These are phyloP conservation scores for Medicago lupulina DNA, from an alignment of 306 rosid genomes.

Conservation along the genomic window DNA sequence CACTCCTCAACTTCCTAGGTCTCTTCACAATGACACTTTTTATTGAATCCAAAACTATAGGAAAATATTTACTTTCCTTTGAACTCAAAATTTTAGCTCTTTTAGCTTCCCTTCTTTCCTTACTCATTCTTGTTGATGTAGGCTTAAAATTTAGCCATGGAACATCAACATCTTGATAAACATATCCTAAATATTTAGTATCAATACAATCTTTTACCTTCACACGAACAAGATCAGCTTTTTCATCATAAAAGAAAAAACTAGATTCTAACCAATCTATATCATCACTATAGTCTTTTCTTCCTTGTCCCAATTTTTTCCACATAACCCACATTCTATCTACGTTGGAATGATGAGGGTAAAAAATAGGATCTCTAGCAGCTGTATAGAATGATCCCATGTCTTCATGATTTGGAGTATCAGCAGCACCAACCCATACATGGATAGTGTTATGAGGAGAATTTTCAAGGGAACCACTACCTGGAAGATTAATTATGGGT, in stretches of 20 bases:
- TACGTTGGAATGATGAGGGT: constrained; percentile 61
- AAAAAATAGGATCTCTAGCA: constrained; percentile 78
- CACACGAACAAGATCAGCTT: constrained; percentile 58
- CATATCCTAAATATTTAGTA: constrained; percentile 57
- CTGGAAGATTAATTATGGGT: not conserved
- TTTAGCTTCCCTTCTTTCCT: constrained; percentile 10
- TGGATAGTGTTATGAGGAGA: constrained; percentile 72
- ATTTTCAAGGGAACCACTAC: constrained; percentile 55
- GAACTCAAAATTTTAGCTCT: not conserved
- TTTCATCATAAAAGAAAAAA: constrained; percentile 74
- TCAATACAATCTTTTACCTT: constrained; percentile 64
- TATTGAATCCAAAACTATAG: constrained; percentile 49
- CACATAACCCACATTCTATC: constrained; percentile 75
- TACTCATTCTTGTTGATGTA: constrained; percentile 5
- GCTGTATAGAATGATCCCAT: constrained; percentile 87
- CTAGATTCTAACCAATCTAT: constrained; percentile 64
- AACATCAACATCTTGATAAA: constrained; percentile 57
- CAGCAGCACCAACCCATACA: constrained; percentile 59
- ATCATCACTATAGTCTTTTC: constrained; percentile 52
- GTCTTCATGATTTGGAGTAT: constrained; percentile 53
- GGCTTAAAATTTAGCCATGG: constrained; percentile 34
- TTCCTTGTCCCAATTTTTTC: constrained; percentile 61
- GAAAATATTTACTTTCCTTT: constrained; percentile 36
- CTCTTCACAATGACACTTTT: constrained; percentile 54
- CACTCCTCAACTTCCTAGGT: constrained; percentile 50